Percentiles rank a stretch among this genome's conserved stretches.
These are phyloP conservation scores for Pseudocercospora musae DNA, from an alignment of 2,329 filamentous ascomycete species.

Conservation along the genomic window DNA sequence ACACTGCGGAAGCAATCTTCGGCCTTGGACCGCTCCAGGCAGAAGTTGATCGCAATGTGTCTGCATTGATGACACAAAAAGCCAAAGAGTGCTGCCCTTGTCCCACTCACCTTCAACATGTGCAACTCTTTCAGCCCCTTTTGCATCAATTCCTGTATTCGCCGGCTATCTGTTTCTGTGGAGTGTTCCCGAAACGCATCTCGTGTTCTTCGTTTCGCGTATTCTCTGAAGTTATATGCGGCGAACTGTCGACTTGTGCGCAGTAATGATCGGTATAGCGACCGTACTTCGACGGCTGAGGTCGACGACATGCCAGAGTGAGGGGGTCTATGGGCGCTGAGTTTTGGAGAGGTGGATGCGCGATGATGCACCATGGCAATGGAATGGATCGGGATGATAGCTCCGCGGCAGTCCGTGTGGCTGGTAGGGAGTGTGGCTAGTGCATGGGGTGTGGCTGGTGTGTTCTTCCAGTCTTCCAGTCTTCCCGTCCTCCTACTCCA, in stretches of 20 bases:
- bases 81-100: background rate
- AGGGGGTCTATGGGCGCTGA: no score
- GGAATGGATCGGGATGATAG: no score
- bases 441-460: background rate
- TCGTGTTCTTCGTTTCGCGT: slow-evolving; percentile 82
- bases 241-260: slow-evolving; percentile 84
- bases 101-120: slow-evolving; percentile 73
- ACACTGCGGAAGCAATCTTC: background rate
- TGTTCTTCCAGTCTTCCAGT: no score
- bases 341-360: background rate
- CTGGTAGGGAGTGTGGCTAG: no score
- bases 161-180: slow-evolving; percentile 66
- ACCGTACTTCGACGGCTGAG: slow-evolving; percentile 31
- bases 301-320: slow-evolving; percentile 20
- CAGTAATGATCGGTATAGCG: slow-evolving; percentile 77
- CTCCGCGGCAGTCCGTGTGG: background rate
- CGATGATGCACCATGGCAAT: no score
- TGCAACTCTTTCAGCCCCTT: slow-evolving; percentile 83
- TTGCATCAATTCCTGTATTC: slow-evolving; percentile 84
- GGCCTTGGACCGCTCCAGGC: background rate
- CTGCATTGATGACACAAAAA: background rate
- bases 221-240: slow-evolving; percentile 96
- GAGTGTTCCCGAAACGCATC: slow-evolving; percentile 86
- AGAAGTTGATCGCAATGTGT: background rate
- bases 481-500: no score